phyloP scores from a whole-genome alignment of 106 monocot genomes.

The Apostasia shenzhenica region DNA sequence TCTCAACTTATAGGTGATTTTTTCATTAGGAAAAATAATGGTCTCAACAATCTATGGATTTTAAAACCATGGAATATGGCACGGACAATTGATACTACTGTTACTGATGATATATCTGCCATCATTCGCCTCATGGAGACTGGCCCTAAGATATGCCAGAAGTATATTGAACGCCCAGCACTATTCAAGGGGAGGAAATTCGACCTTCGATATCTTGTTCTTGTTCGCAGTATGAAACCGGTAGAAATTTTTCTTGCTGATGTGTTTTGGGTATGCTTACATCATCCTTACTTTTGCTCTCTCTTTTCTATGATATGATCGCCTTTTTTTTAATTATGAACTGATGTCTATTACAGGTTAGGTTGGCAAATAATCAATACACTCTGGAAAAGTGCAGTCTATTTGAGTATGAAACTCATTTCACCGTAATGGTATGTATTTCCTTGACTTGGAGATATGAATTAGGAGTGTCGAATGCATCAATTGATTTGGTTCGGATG shows the following conservation, averaged over 20 bases:
- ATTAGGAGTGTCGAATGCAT: not conserved
- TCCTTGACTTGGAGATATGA: not conserved
- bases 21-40: conserved; percentile 34
- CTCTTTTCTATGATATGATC: not conserved
- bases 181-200: conserved; percentile 87
- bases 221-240: conserved; percentile 86
- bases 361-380: conserved; percentile 87
- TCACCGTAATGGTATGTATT: conserved; percentile 91
- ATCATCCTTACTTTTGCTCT: not conserved
- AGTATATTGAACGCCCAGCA: conserved; percentile 85
- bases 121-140: conserved; percentile 97
- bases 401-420: conserved; percentile 99
- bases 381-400: conserved; percentile 78
- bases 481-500: too few species aligned
- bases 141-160: conserved; percentile 98
- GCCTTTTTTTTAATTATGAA: not conserved
- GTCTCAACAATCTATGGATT: conserved; percentile 77
- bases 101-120: conserved; percentile 73
- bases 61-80: conserved; percentile 99
- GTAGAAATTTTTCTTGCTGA: conserved; percentile 84
- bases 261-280: conserved; percentile 76
- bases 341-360: conserved; percentile 37
- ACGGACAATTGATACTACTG: conserved; percentile 89
- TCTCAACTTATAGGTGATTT: conserved; percentile 89
- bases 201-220: conserved; percentile 88